Conservation (phyloP, 1,139 yeast genomes). For the Hyphopichia burtonii region DNA sequence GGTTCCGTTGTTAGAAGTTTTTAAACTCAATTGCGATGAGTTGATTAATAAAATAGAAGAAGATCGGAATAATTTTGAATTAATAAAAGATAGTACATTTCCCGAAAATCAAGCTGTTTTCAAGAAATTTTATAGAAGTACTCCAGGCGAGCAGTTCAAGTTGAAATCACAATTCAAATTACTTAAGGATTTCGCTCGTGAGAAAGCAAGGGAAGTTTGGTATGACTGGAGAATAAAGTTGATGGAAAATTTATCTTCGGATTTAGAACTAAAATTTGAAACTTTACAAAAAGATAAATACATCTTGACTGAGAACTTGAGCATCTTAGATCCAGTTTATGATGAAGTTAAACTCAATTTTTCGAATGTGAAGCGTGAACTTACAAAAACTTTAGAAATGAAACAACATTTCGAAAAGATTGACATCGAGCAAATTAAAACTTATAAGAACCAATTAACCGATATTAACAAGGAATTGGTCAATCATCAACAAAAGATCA, state of each 20-base stretch:
- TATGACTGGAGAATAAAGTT: slow-evolving; percentile 57
- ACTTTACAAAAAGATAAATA: slow-evolving; percentile 25
- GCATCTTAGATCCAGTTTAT: slow-evolving; percentile 15
- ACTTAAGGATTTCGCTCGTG: slow-evolving; percentile 49
- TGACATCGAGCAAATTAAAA: slow-evolving; percentile 14
- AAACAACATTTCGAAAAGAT: slow-evolving; percentile 17
- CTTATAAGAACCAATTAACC: slow-evolving; percentile 14
- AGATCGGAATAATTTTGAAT: slow-evolving; percentile 44
- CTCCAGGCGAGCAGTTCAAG: slow-evolving; percentile 32
- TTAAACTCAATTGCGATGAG: slow-evolving; percentile 53
- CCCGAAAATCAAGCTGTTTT: slow-evolving; percentile 51
- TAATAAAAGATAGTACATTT: slow-evolving; percentile 42
- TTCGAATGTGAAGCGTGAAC: slow-evolving; percentile 18
- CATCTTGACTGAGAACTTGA: slow-evolving; percentile 21
- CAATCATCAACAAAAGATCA: neutral
- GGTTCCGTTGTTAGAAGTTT: slow-evolving; percentile 44
- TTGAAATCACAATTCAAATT: slow-evolving; percentile 44
- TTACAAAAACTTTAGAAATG: slow-evolving; percentile 19
- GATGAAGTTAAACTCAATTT: slow-evolving; percentile 12
- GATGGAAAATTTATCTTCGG: slow-evolving; percentile 34
- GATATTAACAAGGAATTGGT: slow-evolving; percentile 8
- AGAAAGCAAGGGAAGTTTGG: slow-evolving; percentile 55
- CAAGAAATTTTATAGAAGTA: slow-evolving; percentile 42
- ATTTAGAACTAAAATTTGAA: slow-evolving; percentile 29
- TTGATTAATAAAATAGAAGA: slow-evolving; percentile 50